Percentiles rank a stretch among this genome's conserved stretches.
phyloP scores from a whole-genome alignment of 225 moss, liverwort and hornwort genomes.

The Polytrichum commune region DNA sequence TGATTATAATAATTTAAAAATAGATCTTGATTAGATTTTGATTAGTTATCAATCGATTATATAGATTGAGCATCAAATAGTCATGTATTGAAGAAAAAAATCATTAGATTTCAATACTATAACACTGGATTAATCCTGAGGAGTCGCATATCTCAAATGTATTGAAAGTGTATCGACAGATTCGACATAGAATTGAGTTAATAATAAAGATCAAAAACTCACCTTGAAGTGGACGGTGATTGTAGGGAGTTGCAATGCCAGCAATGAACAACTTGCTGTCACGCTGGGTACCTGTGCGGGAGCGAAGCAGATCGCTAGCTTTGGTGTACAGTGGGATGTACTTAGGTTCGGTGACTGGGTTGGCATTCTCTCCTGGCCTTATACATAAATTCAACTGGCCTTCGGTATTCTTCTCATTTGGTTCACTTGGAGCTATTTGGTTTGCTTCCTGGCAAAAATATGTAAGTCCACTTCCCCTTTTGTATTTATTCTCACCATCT shows the following conservation, averaged over 20 bases:
- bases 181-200: no score
- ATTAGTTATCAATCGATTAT: no score
- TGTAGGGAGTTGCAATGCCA: slow-evolving; percentile 98
- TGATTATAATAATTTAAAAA: no score
- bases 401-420: slow-evolving; percentile 91
- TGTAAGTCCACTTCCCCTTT: slow-evolving; percentile 34
- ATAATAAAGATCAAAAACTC: no score
- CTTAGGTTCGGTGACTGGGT: slow-evolving; percentile 86
- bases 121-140: no score
- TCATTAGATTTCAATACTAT: no score
- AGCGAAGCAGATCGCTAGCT: slow-evolving; percentile 92
- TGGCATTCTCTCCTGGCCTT: slow-evolving; percentile 86
- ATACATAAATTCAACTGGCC: slow-evolving; percentile 89
- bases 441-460: slow-evolving; percentile 73
- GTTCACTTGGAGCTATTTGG: slow-evolving; percentile 88
- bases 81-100: no score
- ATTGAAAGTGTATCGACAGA: no score
- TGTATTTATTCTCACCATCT: neutral
- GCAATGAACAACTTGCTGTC: slow-evolving; percentile 99
- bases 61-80: no score
- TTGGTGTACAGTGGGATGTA: slow-evolving; percentile 99
- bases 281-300: slow-evolving; percentile 81
- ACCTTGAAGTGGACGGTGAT: neutral
- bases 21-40: no score
- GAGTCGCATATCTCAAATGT: no score